These are phyloP conservation scores for Tuctoria greenei DNA, from an alignment of 176 grass and related monocot species.

Conservation along the genomic window DNA sequence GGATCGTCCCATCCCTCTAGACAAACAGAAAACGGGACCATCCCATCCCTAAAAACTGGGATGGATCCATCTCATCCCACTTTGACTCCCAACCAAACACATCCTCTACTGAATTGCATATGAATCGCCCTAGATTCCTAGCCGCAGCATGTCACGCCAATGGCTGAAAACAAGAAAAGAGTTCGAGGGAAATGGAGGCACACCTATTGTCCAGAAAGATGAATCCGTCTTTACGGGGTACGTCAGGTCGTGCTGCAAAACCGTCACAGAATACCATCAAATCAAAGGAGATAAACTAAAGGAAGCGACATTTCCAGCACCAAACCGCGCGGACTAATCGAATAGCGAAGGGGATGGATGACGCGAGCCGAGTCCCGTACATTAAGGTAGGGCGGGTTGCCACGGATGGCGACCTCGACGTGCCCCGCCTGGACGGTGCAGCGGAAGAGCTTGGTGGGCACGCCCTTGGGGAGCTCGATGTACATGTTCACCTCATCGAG, in stretches of 20 bases:
- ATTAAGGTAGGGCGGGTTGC: constrained; percentile 90
- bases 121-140: background rate
- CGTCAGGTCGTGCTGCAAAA: constrained; percentile 70
- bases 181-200: background rate
- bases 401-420: constrained; percentile 81
- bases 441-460: constrained; percentile 69
- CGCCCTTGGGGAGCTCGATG: constrained; percentile 78
- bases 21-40: too few species aligned
- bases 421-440: constrained; percentile 74
- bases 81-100: too few species aligned
- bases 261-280: background rate
- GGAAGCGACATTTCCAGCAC: background rate
- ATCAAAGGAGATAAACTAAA: background rate
- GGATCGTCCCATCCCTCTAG: too few species aligned
- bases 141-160: background rate
- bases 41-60: too few species aligned
- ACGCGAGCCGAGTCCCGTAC: constrained; percentile 27
- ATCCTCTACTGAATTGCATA: background rate
- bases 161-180: background rate
- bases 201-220: constrained; percentile 96
- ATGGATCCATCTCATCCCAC: too few species aligned
- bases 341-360: background rate
- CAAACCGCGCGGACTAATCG: background rate
- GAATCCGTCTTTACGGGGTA: constrained; percentile 85
- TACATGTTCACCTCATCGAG: constrained; percentile 93